Base-by-base conservation (phyloP, 2,329 filamentous ascomycete species). In the Cephalotrichum gorgonifer region DNA sequence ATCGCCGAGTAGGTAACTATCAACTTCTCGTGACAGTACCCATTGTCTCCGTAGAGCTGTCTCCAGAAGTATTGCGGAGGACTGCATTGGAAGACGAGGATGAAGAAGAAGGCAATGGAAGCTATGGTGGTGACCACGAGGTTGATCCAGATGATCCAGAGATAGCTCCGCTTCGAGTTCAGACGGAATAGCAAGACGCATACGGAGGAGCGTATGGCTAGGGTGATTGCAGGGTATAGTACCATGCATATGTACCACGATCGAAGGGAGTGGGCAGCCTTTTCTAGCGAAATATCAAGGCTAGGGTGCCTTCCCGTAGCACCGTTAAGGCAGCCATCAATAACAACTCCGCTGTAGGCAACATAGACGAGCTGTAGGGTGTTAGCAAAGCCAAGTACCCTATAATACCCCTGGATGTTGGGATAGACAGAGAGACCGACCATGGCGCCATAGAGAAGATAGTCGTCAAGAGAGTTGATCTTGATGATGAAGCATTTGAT, bases 61-160 rank as follows among this genome's bases (percentile, higher is more conserved):
- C 64, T 57, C 71, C 75, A 78, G 55, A 76, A 77, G 54, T 64
- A 74, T 6, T 62, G 63, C 1, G 71, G 57, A 0, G 75, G 75
- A 0, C 54, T 60, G 59, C 75, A 78, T 55, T 77, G 74, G 15
- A 78, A 66, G 0, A 73, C 53, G 6, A 72, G 66, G 51, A 74
- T 57, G 55, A 75, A 68, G 58, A 73, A 71, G 54, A 67, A 71
- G 11, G 56, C 59, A 6, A 58, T 48, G 0, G 68, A 68, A 31
- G 64, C 60, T 20, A 55, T 44, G 47, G 61, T 63, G 50, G 72
- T 64, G 50, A 70, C 63, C 5, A 48, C 55, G 17, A 67, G 47
- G 38, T 62, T 61, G 44, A 49, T 47, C 43, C 61, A 59, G 31
- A 68, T 62, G 42, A 67, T 60, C 51, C 58, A 56, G 4, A 59